These are phyloP conservation scores for Lactarius psammicola DNA, from an alignment of 768 basidiomycete species.

Conservation along the genomic window DNA sequence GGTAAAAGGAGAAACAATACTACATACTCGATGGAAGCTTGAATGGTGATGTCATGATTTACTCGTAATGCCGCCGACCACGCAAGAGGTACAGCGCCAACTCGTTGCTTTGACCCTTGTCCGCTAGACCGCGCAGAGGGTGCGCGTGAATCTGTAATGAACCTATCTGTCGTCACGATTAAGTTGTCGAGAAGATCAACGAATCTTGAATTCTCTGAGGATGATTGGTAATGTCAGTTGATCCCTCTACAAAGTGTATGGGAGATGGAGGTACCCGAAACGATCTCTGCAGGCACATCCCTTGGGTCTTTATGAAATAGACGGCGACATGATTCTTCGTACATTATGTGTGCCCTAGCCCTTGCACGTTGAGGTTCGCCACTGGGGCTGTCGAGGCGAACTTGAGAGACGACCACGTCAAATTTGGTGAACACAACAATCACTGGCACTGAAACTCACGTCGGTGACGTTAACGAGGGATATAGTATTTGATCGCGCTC, in stretches of 20 bases:
- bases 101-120: not conserved
- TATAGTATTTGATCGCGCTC: not conserved
- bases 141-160: not conserved
- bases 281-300: constrained; percentile 7
- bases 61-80: not conserved
- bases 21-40: not conserved
- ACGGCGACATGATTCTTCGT: not conserved
- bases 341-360: not conserved
- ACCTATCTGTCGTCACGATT: constrained; percentile 3
- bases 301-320: not conserved
- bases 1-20: not conserved
- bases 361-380: not conserved
- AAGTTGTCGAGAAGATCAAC: not conserved
- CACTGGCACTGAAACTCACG: not conserved
- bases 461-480: not conserved
- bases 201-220: not conserved
- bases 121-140: not conserved
- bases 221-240: not conserved
- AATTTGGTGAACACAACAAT: constrained; percentile 13
- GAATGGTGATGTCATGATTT: not conserved
- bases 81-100: not conserved
- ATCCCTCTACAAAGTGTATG: no score
- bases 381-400: not conserved
- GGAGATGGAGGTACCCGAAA: constrained; percentile 8
- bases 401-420: not conserved